These are phyloP conservation scores for Avena sativa DNA, from an alignment of 176 grass and related monocot genomes.

Conservation along the genomic window DNA sequence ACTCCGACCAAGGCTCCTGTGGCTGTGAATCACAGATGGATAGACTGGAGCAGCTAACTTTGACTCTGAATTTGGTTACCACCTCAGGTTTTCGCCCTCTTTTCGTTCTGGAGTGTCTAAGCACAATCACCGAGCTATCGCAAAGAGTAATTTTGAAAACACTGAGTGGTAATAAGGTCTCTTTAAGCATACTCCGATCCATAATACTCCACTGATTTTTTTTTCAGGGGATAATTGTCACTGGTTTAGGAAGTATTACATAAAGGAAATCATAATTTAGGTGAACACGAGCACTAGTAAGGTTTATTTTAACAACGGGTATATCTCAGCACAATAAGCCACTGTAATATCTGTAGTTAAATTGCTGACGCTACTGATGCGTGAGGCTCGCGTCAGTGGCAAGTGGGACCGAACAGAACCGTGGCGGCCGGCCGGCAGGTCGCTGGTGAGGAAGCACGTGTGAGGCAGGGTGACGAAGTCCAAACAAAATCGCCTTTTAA, in stretches of 20 bases:
- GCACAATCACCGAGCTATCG: background rate
- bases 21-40: background rate
- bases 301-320: too few species aligned
- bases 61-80: background rate
- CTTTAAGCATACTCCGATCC: too few species aligned
- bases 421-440: background rate
- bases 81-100: background rate
- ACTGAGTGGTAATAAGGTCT: too few species aligned
- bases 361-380: background rate
- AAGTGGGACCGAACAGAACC: background rate
- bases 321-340: too few species aligned
- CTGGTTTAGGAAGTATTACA: too few species aligned
- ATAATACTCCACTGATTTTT: too few species aligned
- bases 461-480: background rate
- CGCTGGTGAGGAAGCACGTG: slow-evolving; percentile 11
- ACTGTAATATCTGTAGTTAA: too few species aligned
- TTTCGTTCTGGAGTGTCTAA: background rate
- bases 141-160: background rate
- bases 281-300: too few species aligned
- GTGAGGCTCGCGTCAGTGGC: background rate
- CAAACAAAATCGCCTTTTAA: background rate
- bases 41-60: background rate
- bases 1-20: background rate
- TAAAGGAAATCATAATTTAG: too few species aligned
- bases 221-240: too few species aligned